phyloP scores from a whole-genome alignment of 2,329 filamentous ascomycete species.

The Trichophyton rubrum region DNA sequence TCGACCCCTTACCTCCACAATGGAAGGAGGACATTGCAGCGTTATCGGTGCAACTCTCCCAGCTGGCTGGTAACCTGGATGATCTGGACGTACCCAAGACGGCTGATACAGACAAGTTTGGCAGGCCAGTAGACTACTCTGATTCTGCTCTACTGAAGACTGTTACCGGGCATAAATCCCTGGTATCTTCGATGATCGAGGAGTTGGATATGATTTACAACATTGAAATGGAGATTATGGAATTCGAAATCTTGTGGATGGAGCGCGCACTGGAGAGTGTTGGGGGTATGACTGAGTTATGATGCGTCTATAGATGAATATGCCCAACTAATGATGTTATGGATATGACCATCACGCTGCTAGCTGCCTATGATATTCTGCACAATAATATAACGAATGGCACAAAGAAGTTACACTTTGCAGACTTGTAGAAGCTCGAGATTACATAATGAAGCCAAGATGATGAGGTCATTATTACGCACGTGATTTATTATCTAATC shows the following conservation, averaged over 20 bases:
- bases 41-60: constrained; percentile 24
- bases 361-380: background rate
- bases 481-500: background rate
- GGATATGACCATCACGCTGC: background rate
- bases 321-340: background rate
- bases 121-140: constrained; percentile 9
- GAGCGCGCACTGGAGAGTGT: constrained; percentile 18
- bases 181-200: constrained; percentile 25
- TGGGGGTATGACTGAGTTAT: background rate
- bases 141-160: constrained; percentile 24
- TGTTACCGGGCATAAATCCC: constrained; percentile 19
- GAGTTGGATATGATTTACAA: constrained; percentile 25
- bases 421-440: too few species aligned
- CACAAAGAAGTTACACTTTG: too few species aligned
- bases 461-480: background rate
- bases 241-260: constrained; percentile 24
- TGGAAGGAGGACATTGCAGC: constrained; percentile 26
- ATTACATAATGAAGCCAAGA: background rate
- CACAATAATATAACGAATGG: background rate
- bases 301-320: background rate
- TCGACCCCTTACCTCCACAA: constrained; percentile 22
- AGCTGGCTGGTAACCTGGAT: constrained; percentile 25
- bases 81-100: constrained; percentile 26
- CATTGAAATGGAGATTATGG: constrained; percentile 26
- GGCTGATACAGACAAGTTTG: constrained; percentile 16